phyloP scores from a whole-genome alignment of 2,329 filamentous ascomycete genomes.

The Aureobasidium subglaciale region DNA sequence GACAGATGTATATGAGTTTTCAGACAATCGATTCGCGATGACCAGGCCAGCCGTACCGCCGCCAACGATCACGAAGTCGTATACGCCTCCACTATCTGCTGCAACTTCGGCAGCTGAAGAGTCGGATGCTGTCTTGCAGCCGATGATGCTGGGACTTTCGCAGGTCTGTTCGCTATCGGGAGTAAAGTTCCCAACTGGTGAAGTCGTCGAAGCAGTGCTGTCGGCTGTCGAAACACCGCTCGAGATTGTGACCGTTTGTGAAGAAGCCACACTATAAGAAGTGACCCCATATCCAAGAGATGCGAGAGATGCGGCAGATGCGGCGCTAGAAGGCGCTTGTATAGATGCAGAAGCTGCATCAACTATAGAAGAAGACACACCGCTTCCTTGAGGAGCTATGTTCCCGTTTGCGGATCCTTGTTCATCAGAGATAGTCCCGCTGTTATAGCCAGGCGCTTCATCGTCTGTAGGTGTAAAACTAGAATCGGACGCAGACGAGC shows the following conservation, averaged over 20 bases:
- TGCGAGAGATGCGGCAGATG: no score
- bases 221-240: background rate
- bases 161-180: background rate
- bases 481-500: background rate
- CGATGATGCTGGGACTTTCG: background rate
- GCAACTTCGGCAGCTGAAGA: background rate
- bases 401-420: background rate
- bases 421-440: background rate
- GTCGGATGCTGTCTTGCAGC: background rate
- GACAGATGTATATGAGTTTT: slow-evolving; percentile 51
- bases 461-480: background rate
- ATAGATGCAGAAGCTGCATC: background rate
- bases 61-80: slow-evolving; percentile 79
- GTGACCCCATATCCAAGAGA: background rate
- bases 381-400: background rate
- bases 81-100: slow-evolving; percentile 31
- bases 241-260: background rate
- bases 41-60: slow-evolving; percentile 84
- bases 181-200: background rate
- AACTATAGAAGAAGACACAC: background rate
- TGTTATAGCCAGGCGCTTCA: background rate
- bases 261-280: background rate
- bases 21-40: slow-evolving; percentile 68
- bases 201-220: background rate
- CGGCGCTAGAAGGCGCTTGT: background rate